Percentiles rank a stretch among this genome's conserved stretches.
These are phyloP conservation scores for Sporothrix pallida DNA, from an alignment of 2,329 filamentous ascomycete genomes.

Conservation along the genomic window DNA sequence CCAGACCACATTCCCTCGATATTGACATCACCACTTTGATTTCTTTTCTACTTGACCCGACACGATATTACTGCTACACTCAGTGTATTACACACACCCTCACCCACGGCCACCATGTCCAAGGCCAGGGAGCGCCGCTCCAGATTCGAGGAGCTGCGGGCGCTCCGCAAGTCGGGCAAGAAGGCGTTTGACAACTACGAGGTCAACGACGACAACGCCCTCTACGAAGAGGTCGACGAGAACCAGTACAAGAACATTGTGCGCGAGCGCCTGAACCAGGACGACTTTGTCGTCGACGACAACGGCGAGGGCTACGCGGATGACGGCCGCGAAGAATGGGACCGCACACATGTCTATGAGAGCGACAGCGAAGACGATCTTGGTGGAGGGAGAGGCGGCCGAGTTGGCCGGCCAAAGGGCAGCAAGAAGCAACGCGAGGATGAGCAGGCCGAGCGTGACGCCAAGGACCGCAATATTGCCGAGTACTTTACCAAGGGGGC, in stretches of 20 bases:
- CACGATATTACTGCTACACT: background rate
- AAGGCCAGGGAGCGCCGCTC: conserved; percentile 50
- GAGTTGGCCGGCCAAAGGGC: conserved; percentile 55
- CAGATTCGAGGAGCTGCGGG: conserved; percentile 78
- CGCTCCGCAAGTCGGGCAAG: conserved; percentile 86
- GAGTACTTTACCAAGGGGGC: conserved; percentile 90
- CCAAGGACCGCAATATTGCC: conserved; percentile 88
- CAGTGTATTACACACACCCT: too few relatives aligned
- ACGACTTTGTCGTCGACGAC: conserved; percentile 98
- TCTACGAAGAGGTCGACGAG: conserved; percentile 97
- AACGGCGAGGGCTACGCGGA: conserved; percentile 97
- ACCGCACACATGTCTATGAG: conserved; percentile 69
- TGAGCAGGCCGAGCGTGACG: conserved; percentile 82
- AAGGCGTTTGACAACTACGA: conserved; percentile 88
- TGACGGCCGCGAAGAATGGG: conserved; percentile 94
- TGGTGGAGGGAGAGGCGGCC: conserved; percentile 39
- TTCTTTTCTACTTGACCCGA: background rate
- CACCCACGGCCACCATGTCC: conserved; percentile 43
- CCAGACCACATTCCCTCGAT: background rate
- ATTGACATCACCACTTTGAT: conserved; percentile 6
- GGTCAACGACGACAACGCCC: conserved; percentile 78
- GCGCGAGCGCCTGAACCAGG: conserved; percentile 82
- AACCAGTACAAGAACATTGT: conserved; percentile 97
- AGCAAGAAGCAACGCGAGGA: conserved; percentile 89
- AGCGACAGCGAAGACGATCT: conserved; percentile 76